These are phyloP conservation scores for Hymenotorrendiella dingleyae DNA, from an alignment of 2,329 filamentous ascomycete genomes.

Conservation along the genomic window DNA sequence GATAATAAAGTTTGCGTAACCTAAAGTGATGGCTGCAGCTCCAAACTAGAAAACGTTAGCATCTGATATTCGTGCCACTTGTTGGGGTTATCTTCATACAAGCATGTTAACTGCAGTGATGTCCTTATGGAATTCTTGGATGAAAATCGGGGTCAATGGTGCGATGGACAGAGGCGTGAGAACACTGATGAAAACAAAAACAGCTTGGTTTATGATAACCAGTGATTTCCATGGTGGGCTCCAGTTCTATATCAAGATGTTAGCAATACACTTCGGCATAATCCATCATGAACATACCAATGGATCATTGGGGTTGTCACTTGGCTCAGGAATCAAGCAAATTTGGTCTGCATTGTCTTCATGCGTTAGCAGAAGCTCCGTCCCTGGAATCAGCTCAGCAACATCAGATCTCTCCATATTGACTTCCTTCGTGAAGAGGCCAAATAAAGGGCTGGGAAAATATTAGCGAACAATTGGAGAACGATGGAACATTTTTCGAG, in stretches of 20 bases:
- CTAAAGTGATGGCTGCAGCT: constrained; percentile 41
- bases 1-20: constrained; percentile 47
- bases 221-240: constrained; percentile 38
- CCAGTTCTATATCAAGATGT: constrained; percentile 33
- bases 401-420: too few relatives aligned
- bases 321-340: constrained; percentile 40
- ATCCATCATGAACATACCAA: constrained; percentile 34
- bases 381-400: too few relatives aligned
- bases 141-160: constrained; percentile 41
- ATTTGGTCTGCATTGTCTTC: background rate
- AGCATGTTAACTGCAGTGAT: background rate
- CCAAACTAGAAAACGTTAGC: constrained; percentile 48
- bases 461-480: too few relatives aligned
- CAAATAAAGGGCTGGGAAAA: too few relatives aligned
- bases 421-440: too few relatives aligned
- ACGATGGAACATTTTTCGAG: too few relatives aligned
- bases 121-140: background rate
- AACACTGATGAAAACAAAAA: constrained; percentile 38
- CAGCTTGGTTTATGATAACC: constrained; percentile 28
- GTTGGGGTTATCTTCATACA: constrained; percentile 45
- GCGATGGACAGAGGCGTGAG: constrained; percentile 38
- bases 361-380: background rate
- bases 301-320: constrained; percentile 42
- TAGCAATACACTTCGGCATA: constrained; percentile 32
- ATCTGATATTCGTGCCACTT: constrained; percentile 49